phyloP scores from a whole-genome alignment of 352 stramenopile genomes.

The Nothophytophthora sp. region DNA sequence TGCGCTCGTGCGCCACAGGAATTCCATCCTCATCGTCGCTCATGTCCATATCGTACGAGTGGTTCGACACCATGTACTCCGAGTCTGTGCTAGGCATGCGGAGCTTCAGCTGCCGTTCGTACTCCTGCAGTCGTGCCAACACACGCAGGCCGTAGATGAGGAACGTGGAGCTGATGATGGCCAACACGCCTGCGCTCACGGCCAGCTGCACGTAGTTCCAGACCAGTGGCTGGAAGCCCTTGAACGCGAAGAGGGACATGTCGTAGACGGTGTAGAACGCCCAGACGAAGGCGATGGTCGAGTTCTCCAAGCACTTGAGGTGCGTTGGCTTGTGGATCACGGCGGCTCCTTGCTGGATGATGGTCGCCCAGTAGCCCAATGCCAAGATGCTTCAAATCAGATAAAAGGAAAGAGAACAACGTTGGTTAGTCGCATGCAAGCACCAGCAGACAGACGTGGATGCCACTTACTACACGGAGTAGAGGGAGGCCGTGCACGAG shows the following conservation, averaged over 20 bases:
- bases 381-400: conserved; percentile 11
- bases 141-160: conserved; percentile 19
- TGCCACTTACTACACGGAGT: conserved; percentile 20
- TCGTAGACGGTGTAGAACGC: conserved; percentile 15
- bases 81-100: conserved; percentile 1
- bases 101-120: conserved; percentile 11
- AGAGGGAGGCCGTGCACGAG: conserved; percentile 23
- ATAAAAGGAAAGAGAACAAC: not conserved
- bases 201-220: conserved; percentile 16
- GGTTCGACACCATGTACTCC: conserved; percentile 2
- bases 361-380: conserved; percentile 19
- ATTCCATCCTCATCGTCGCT: conserved; percentile 2
- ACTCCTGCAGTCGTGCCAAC: conserved; percentile 9
- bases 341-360: conserved; percentile 18
- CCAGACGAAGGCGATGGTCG: conserved; percentile 14
- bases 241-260: conserved; percentile 15
- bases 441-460: not conserved
- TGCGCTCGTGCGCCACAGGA: conserved; percentile 1
- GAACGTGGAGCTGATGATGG: conserved; percentile 17
- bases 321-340: conserved; percentile 2
- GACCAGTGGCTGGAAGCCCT: conserved; percentile 17
- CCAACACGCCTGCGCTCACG: conserved; percentile 13
- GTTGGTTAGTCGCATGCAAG: not conserved
- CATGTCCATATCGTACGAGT: conserved; percentile 11
- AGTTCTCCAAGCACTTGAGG: conserved; percentile 10